Conservation (phyloP, 2,329 filamentous ascomycete genomes). For the Aspergillus neoniger region DNA sequence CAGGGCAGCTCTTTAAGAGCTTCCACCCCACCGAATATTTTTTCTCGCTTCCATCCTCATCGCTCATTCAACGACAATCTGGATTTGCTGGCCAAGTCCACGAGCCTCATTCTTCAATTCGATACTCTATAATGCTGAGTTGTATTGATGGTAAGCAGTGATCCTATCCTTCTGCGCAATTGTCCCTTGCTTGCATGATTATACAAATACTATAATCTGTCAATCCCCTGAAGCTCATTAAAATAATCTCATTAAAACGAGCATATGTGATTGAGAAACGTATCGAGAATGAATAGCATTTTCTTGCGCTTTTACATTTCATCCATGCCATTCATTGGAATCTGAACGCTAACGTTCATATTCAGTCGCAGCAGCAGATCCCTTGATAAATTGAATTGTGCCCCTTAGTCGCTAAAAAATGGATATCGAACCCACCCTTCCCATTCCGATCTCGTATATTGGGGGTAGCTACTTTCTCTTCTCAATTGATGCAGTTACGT, state of each 20-base stretch:
- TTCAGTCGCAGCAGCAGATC: constrained; percentile 18
- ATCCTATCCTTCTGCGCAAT: neutral
- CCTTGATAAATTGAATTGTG: neutral
- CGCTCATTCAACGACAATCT: constrained; percentile 16
- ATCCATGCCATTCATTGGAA: constrained; percentile 6
- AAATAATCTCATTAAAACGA: constrained; percentile 38
- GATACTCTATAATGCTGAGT: constrained; percentile 14
- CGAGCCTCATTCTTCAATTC: constrained; percentile 9
- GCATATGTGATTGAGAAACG: constrained; percentile 48
- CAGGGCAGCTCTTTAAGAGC: constrained; percentile 21
- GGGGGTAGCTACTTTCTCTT: constrained; percentile 85
- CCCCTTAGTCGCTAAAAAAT: constrained; percentile 24
- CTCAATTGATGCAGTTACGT: constrained; percentile 76
- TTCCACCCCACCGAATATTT: constrained; percentile 11
- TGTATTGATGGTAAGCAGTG: constrained; percentile 34
- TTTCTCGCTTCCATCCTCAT: constrained; percentile 1
- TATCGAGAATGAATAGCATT: constrained; percentile 40
- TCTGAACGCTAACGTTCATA: constrained; percentile 27
- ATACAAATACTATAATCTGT: constrained; percentile 69
- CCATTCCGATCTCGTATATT: constrained; percentile 78
- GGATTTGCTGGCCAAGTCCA: constrained; percentile 34
- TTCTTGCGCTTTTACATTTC: constrained; percentile 14
- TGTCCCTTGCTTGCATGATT: constrained; percentile 58
- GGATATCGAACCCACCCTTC: constrained; percentile 48
- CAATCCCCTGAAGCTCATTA: constrained; percentile 71